Conservation (phyloP, 2,329 filamentous ascomycete species). For the Fusarium sp. region DNA sequence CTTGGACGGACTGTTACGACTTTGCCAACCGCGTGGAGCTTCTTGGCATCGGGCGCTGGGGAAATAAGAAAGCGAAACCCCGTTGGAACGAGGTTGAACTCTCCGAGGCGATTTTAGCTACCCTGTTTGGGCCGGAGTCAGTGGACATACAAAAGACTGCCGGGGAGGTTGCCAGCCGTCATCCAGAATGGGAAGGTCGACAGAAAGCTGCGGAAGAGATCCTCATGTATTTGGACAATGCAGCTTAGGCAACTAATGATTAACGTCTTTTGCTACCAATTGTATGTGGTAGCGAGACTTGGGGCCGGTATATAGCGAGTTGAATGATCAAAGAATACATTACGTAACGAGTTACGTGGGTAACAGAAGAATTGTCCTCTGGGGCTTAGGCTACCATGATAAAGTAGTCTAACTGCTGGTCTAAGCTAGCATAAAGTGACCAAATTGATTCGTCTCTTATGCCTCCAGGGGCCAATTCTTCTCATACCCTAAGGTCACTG, state of each 20-base stretch:
- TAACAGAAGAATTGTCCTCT: neutral
- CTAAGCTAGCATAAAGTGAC: neutral
- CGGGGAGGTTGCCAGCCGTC: neutral
- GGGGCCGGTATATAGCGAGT: too few relatives aligned
- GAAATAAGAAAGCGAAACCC: neutral
- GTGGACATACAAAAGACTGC: neutral
- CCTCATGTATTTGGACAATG: rapidly evolving
- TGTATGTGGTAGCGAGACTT: too few relatives aligned
- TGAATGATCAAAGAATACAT: too few relatives aligned
- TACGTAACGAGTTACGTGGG: too few relatives aligned
- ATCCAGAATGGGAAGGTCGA: neutral
- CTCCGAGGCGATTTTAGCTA: neutral
- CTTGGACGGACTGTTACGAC: neutral
- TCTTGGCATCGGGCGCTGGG: neutral
- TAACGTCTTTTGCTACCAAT: too few relatives aligned
- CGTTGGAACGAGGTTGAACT: neutral
- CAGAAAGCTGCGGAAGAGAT: neutral
- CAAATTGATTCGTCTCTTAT: neutral
- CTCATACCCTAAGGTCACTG: too few relatives aligned
- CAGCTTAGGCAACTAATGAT: neutral
- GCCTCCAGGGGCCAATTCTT: neutral
- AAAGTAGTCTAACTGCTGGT: neutral
- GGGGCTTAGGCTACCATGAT: neutral
- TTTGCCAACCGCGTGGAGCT: neutral
- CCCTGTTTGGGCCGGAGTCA: neutral